These are phyloP conservation scores for Paramecium caudatum DNA, from an alignment of 73 alveolate genomes.

Conservation along the genomic window DNA sequence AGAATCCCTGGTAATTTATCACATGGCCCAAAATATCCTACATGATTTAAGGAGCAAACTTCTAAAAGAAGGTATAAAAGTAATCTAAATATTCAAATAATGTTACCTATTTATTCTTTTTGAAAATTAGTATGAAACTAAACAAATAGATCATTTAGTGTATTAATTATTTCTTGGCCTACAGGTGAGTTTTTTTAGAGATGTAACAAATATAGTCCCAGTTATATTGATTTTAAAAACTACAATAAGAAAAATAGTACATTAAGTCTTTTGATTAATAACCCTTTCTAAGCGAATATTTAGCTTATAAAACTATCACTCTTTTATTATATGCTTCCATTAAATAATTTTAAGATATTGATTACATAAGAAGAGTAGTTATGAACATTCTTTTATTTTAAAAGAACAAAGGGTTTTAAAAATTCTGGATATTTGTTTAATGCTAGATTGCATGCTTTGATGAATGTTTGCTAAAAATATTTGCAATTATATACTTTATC, in stretches of 20 bases:
- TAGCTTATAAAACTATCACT: neutral
- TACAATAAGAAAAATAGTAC: neutral
- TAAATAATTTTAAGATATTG: neutral
- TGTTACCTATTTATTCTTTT: neutral
- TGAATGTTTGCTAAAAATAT: conserved; percentile 18
- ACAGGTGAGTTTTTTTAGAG: too few relatives aligned
- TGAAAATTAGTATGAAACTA: neutral
- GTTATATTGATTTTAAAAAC: neutral
- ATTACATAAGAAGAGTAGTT: neutral
- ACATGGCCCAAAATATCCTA: neutral
- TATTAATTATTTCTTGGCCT: too few relatives aligned
- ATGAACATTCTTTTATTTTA: conserved; percentile 3
- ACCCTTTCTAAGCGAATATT: neutral
- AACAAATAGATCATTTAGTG: neutral
- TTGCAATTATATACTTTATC: neutral
- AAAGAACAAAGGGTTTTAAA: conserved; percentile 38
- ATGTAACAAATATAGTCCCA: neutral
- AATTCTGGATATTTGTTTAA: conserved; percentile 54
- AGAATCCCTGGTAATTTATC: neutral
- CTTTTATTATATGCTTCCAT: neutral
- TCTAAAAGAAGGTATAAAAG: neutral
- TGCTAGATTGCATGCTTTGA: conserved; percentile 19
- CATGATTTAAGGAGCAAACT: neutral
- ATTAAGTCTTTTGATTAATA: neutral
- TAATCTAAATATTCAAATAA: neutral